A percentile compares a stretch with the other conserved stretches of the same genome.
These are phyloP conservation scores for Erodium texanum DNA, from an alignment of 441 rosid species.

Conservation along the genomic window DNA sequence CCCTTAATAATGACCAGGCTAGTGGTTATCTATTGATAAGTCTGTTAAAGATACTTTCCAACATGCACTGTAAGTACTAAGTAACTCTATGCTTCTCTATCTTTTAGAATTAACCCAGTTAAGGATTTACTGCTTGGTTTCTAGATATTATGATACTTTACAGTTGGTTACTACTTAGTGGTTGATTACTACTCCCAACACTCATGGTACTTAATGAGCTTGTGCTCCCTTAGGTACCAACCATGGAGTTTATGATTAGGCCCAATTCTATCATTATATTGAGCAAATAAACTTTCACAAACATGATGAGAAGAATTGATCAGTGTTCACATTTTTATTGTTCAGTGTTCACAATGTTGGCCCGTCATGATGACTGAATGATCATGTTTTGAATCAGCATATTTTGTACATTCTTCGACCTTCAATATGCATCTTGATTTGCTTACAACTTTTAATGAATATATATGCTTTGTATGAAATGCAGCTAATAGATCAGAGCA, in stretches of 20 bases:
- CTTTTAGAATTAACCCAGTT: slow-evolving; percentile 1
- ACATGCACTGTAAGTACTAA: slow-evolving; percentile 80
- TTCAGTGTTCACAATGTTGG: too few species aligned
- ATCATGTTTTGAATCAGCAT: not conserved
- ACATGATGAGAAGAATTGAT: not conserved
- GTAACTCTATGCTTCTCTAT: slow-evolving; percentile 16
- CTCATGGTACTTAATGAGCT: not conserved
- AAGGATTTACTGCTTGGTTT: slow-evolving; percentile 7
- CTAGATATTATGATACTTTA: not conserved
- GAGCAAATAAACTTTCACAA: too few species aligned
- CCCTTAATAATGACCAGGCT: slow-evolving; percentile 58
- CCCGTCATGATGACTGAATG: too few species aligned
- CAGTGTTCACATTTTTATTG: too few species aligned
- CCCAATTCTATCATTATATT: not conserved
- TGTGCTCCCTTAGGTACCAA: not conserved
- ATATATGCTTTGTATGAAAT: slow-evolving; percentile 19
- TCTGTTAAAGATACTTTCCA: slow-evolving; percentile 74
- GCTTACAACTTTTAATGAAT: too few species aligned
- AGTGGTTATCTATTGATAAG: slow-evolving; percentile 63
- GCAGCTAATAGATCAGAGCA: slow-evolving; percentile 69
- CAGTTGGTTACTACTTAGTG: not conserved
- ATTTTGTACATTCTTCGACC: not conserved
- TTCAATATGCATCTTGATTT: not conserved
- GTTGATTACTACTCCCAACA: not conserved
- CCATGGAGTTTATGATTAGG: not conserved